These are phyloP conservation scores for Backusella liffmaniae DNA, from an alignment of 192 early-diverging fungal species.

Conservation along the genomic window DNA sequence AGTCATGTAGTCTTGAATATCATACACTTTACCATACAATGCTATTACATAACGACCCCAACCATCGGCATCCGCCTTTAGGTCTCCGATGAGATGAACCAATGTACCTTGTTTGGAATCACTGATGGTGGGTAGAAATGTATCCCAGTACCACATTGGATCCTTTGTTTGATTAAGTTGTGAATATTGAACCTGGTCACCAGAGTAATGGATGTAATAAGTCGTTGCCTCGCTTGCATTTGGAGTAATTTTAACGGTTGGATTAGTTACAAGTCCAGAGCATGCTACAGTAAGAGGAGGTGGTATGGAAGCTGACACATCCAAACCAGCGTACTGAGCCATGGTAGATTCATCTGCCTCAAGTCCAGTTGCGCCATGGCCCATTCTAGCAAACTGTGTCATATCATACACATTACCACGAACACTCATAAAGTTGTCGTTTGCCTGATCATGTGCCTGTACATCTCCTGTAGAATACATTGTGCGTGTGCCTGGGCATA, in stretches of 20 bases:
- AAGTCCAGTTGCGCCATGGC: slow-evolving; percentile 49
- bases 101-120: slow-evolving; percentile 59
- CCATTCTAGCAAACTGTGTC: slow-evolving; percentile 56
- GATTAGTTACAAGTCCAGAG: slow-evolving; percentile 43
- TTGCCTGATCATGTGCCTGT: slow-evolving; percentile 48
- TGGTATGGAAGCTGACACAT: slow-evolving; percentile 64
- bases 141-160: slow-evolving; percentile 36
- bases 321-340: slow-evolving; percentile 54
- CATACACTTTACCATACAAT: slow-evolving; percentile 66
- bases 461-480: slow-evolving; percentile 62
- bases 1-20: slow-evolving; percentile 62
- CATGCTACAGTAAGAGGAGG: slow-evolving; percentile 53
- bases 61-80: slow-evolving; percentile 37
- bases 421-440: slow-evolving; percentile 59
- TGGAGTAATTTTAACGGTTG: slow-evolving; percentile 17
- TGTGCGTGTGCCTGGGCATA: slow-evolving; percentile 78
- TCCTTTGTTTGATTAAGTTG: slow-evolving; percentile 15
- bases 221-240: slow-evolving; percentile 10
- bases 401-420: slow-evolving; percentile 71
- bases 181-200: slow-evolving; percentile 1
- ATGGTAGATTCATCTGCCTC: slow-evolving; percentile 40
- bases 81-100: slow-evolving; percentile 64
- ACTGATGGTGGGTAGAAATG: slow-evolving; percentile 44
- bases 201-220: slow-evolving; percentile 28
- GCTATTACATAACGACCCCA: slow-evolving; percentile 48